Evolutionary conservation across 2,329 filamentous ascomycete genomes (phyloP).

Genomic region (Trichoderma hamatum): DNA sequence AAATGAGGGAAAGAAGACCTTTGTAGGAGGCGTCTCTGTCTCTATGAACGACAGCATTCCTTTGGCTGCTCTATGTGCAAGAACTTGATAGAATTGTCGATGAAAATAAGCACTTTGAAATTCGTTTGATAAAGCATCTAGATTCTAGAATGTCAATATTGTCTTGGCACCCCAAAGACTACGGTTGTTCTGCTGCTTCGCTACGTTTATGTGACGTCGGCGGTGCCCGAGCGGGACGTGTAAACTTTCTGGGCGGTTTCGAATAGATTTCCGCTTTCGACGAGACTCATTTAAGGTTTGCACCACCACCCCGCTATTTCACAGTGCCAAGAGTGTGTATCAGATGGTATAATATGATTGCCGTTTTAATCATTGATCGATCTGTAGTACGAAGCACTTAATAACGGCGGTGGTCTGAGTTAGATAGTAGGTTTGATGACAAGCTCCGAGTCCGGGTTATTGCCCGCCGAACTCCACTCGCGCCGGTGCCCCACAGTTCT

Average conservation of each 20-base stretch:
- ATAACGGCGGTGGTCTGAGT: not conserved
- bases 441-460: not conserved
- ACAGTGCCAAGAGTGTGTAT: not conserved
- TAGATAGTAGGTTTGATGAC: not conserved
- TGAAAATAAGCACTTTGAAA: not conserved
- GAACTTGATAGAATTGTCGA: not conserved
- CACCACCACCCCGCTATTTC: not conserved
- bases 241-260: not conserved
- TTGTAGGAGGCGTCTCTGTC: conserved; percentile 7
- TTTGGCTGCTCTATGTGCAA: not conserved
- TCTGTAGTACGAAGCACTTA: not conserved
- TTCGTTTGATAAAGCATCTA: not conserved
- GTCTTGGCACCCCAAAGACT: not conserved
- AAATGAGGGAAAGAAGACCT: conserved; percentile 20
- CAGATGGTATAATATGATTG: not conserved
- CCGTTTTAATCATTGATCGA: not conserved
- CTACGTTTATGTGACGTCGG: conserved; percentile 25
- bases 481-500: conserved; percentile 10
- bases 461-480: conserved; percentile 9
- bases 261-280: not conserved
- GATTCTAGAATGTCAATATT: not conserved
- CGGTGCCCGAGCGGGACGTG: not conserved
- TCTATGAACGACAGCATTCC: conserved; percentile 10
- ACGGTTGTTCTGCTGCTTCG: not conserved
- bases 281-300: conserved; percentile 6